Evolutionary conservation across 148 eudicot species (phyloP).

Genomic region (Gaultheria prostrata): DNA sequence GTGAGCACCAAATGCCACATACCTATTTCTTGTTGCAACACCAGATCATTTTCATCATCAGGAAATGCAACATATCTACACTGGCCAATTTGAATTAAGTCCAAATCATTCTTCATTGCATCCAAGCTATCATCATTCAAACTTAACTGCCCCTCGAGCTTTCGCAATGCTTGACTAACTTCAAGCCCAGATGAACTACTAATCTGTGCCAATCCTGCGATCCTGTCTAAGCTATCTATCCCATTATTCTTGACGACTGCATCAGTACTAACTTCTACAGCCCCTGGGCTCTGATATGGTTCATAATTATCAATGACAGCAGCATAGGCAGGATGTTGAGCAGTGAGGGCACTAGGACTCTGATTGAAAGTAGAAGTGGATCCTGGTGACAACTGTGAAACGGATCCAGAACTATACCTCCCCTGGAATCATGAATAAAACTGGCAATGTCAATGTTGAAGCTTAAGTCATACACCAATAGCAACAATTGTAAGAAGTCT

Average conservation of each 20-base stretch:
- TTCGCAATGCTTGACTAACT: constrained; percentile 62
- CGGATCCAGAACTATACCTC: constrained; percentile 40
- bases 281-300: constrained; percentile 56
- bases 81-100: constrained; percentile 24
- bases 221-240: constrained; percentile 23
- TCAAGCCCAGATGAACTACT: constrained; percentile 40
- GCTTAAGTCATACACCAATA: not conserved
- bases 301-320: constrained; percentile 30
- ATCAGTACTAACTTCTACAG: constrained; percentile 66
- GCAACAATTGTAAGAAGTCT: not conserved
- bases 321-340: constrained; percentile 41
- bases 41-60: constrained; percentile 29
- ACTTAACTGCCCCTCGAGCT: constrained; percentile 74
- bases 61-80: constrained; percentile 29
- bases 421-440: constrained; percentile 44
- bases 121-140: constrained; percentile 66
- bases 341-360: constrained; percentile 44
- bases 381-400: constrained; percentile 41
- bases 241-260: constrained; percentile 33
- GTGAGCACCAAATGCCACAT: not conserved
- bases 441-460: constrained; percentile 12
- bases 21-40: constrained; percentile 43
- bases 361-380: constrained; percentile 47
- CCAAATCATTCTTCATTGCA: constrained; percentile 34
- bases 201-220: constrained; percentile 31